Base-by-base conservation (phyloP, 805 yeast genomes). In the Lipomyces lipofer region DNA sequence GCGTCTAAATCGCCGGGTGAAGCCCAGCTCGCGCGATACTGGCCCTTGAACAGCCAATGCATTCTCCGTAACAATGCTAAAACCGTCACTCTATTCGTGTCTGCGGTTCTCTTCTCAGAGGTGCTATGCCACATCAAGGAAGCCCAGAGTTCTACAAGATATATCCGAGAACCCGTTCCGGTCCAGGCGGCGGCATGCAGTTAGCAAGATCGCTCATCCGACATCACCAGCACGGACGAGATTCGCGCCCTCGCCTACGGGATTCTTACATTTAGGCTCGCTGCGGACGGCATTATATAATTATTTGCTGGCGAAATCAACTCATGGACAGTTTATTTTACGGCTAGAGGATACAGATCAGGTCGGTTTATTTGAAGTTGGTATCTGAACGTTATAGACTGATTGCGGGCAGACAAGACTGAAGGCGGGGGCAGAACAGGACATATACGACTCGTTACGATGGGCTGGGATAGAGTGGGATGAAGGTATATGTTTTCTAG, bases 171-270 rank as follows among this genome's bases (percentile, higher is more conserved):
- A 8, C 8, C n/a, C 21, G 35, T 9, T 10, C 7, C 8, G 21
- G 6, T 27, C 17, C n/a, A 8, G 35, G 13, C 35, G 35, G n/a
- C 35, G 17, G 45, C 7, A 8, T 12, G 17, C 10, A 1, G n/a
- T 15, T 4, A 3, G 19, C 4, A 52, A 43, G 25, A 36, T 10
- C 40, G 40, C 49, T 17, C 59, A 54, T 28, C 54, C 59, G 4
- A 24, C 33, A 9, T 29, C 36, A 28, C 62, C 63, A 9, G 95
- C 83, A 0, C 71, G 97, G 60, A 88, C 98, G 0, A 73, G 99
- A 60, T 94, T 94, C 71, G 99, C 99, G 0, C 99, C 99, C 0
- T 90, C 97, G 1, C 99, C 99, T 1, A 94, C 99, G 0, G 99
- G 99, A 0, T 81, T 81, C 58, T 75, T 94, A n/a, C 99, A 94